These are phyloP conservation scores for Neltuma alba DNA, from an alignment of 306 rosid species.

Conservation along the genomic window DNA sequence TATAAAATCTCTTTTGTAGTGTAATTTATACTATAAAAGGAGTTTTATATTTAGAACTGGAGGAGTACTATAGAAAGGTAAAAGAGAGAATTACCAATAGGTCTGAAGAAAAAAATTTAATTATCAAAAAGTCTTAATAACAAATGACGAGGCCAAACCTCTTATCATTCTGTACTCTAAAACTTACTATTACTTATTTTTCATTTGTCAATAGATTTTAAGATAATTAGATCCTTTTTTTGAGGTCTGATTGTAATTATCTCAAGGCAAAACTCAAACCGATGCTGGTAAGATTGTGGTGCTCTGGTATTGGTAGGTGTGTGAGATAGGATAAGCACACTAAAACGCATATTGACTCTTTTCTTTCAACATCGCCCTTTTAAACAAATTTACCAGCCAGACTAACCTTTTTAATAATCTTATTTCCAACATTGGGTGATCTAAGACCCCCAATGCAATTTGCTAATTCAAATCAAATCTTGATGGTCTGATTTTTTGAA, in stretches of 20 bases:
- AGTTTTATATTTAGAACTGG: too few relatives aligned
- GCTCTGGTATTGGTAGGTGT: not conserved
- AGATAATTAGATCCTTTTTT: too few relatives aligned
- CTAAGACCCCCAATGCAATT: not conserved
- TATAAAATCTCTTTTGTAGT: too few relatives aligned
- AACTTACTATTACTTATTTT: too few relatives aligned
- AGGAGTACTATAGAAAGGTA: not conserved
- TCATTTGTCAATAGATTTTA: too few relatives aligned
- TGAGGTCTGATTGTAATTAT: too few relatives aligned
- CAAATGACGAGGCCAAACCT: too few relatives aligned
- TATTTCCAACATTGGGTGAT: not conserved
- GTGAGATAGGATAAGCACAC: not conserved
- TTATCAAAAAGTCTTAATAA: too few relatives aligned
- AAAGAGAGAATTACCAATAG: too few relatives aligned
- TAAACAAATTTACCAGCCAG: conserved; percentile 21
- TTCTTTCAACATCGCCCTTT: conserved; percentile 5
- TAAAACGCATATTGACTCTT: conserved; percentile 14
- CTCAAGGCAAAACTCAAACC: not conserved
- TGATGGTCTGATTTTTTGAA: not conserved
- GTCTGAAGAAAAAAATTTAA: too few relatives aligned
- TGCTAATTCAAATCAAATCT: not conserved
- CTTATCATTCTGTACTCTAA: too few relatives aligned
- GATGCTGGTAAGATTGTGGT: not conserved
- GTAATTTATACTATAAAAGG: too few relatives aligned
- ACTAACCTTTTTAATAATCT: not conserved